Evolutionary conservation across 352 stramenopile species (phyloP).

Genomic region (Globisporangium spinosum): DNA sequence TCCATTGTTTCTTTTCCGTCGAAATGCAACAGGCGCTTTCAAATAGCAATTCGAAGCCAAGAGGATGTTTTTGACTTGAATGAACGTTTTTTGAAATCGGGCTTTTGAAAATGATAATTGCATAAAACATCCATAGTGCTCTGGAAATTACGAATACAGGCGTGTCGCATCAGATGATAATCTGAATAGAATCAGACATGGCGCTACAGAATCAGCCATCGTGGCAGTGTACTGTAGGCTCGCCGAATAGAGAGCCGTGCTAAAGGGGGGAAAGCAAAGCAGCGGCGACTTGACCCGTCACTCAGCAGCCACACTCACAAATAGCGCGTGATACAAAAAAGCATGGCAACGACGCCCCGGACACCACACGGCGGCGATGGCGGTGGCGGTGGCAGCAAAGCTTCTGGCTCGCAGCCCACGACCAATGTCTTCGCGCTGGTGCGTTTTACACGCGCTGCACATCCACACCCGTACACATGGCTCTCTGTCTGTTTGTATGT

Average conservation of each 20-base stretch:
- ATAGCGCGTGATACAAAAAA: neutral
- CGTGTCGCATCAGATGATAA: neutral
- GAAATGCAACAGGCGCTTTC: neutral
- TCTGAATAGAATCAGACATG: neutral
- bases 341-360: neutral
- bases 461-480: neutral
- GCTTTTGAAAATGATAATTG: too few relatives aligned
- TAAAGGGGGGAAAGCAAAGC: neutral
- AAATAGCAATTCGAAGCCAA: neutral
- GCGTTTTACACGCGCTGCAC: slow-evolving; percentile 14
- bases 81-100: too few relatives aligned
- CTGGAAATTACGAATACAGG: neutral
- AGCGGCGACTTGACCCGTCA: neutral
- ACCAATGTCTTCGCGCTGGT: slow-evolving; percentile 52
- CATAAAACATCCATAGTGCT: too few relatives aligned
- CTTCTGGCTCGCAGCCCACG: slow-evolving; percentile 3
- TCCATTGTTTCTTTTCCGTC: neutral
- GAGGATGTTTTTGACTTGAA: neutral
- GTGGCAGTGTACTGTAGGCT: neutral
- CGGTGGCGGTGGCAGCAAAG: neutral
- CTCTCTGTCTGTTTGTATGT: slow-evolving; percentile 3
- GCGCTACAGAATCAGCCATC: neutral
- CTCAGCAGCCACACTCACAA: neutral
- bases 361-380: neutral
- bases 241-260: neutral